Conservation (phyloP, 768 basidiomycete genomes). For the Amanita pallidorosea region DNA sequence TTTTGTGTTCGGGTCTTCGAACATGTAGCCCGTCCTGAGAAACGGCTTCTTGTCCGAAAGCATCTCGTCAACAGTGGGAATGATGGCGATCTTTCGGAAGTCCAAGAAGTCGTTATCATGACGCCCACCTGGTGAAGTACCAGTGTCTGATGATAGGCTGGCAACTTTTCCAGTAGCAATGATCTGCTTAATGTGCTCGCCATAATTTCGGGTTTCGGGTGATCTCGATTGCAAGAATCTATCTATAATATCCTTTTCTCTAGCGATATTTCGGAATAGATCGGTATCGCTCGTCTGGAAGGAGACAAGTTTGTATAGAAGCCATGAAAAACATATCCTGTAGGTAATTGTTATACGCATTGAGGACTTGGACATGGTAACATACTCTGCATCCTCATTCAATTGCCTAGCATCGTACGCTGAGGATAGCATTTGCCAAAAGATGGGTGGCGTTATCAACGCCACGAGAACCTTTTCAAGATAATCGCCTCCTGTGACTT, state of each 20-base stretch:
- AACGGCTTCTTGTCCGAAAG: conserved; percentile 33
- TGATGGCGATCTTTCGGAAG: conserved; percentile 50
- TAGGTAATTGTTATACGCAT: conserved; percentile 1
- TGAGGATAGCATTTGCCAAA: conserved; percentile 26
- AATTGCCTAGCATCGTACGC: conserved; percentile 20
- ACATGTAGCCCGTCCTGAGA: conserved; percentile 29
- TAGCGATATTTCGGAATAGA: conserved; percentile 21
- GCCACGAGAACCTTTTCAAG: conserved; percentile 22
- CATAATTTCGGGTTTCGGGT: conserved; percentile 13
- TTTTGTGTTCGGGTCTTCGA: conserved; percentile 31
- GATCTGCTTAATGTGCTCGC: conserved; percentile 15
- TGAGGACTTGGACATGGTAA: background rate
- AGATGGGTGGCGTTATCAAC: conserved; percentile 34
- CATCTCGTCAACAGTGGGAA: conserved; percentile 54
- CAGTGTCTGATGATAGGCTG: conserved; percentile 12
- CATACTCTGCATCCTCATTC: conserved; percentile 5
- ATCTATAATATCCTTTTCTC: conserved; percentile 14
- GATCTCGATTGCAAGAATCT: conserved; percentile 18
- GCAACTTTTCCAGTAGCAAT: conserved; percentile 16
- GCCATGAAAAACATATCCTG: conserved; percentile 22
- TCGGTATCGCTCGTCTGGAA: conserved; percentile 11
- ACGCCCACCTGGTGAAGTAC: conserved; percentile 43
- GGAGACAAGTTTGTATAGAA: conserved; percentile 26
- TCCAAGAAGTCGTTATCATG: conserved; percentile 61
- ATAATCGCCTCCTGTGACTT: conserved; percentile 23